These are phyloP conservation scores for Schoenoplectus triqueter DNA, from an alignment of 202 grass and related monocot genomes.

Conservation along the genomic window DNA sequence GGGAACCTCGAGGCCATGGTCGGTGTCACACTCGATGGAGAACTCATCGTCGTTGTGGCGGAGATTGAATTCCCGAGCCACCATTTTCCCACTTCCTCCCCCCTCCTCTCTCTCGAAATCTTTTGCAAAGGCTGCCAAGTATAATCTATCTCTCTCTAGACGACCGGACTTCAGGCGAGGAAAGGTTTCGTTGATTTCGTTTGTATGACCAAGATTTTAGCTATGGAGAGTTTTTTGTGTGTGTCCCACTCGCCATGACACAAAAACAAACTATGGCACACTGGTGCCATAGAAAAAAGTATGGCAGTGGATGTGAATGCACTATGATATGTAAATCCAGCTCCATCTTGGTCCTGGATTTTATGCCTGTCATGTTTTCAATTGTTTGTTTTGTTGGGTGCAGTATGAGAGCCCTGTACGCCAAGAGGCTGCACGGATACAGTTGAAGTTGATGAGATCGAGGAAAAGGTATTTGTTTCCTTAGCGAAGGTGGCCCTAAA, in stretches of 20 bases:
- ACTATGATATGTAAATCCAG: background rate
- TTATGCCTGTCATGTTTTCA: conserved; percentile 20
- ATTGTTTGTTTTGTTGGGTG: conserved; percentile 39
- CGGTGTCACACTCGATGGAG: conserved; percentile 71
- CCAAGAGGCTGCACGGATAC: conserved; percentile 73
- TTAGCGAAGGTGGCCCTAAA: conserved; percentile 71
- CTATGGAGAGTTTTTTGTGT: too few relatives aligned
- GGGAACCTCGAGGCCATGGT: background rate
- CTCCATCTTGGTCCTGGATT: background rate
- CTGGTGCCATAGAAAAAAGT: too few relatives aligned
- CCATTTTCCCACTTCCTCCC: conserved; percentile 46
- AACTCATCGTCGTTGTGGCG: conserved; percentile 52
- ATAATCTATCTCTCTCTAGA: too few relatives aligned
- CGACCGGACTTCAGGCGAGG: too few relatives aligned
- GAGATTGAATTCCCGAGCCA: conserved; percentile 66
- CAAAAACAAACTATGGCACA: too few relatives aligned
- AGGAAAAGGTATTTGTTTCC: conserved; percentile 82
- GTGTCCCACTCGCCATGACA: too few relatives aligned
- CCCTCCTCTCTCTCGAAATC: background rate
- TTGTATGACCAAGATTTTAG: too few relatives aligned
- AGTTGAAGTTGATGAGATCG: conserved; percentile 71
- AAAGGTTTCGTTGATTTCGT: too few relatives aligned
- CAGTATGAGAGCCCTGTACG: conserved; percentile 76
- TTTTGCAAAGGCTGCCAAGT: too few relatives aligned
- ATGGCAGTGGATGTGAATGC: too few relatives aligned